Evolutionary conservation across 345 rosid genomes (phyloP), one percentile per base, ranked within the genome.

Genomic region (Citrus hindsii): DNA sequence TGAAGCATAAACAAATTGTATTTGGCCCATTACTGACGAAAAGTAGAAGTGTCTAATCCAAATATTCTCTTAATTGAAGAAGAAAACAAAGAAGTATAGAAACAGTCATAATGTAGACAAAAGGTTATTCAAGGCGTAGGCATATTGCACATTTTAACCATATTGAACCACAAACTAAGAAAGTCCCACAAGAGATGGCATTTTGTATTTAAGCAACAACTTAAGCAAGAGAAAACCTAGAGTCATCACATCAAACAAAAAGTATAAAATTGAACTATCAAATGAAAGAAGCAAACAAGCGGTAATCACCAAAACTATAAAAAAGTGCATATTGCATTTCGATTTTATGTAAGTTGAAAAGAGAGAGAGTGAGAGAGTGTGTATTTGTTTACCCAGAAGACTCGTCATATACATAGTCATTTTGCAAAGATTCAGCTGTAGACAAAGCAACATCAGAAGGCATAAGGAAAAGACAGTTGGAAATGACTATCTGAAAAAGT

Each of bases 331-430:
- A 33, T 27, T 24, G 19, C 37, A 40, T 60, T n/a, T 40, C 22
- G 4, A 42, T 4, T 24, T 74, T 40, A 61, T 7, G 4, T n/a
- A 60, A 73, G 35, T 22, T 27, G 2, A 6, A 42, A 40, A 42
- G 56, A n/a, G 53, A 71, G 80, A 3, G 65, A 65, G 10, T 0
- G 51, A n/a, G 53, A 71, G 80, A 3, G 65, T 65, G 10, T 1
- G 51, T 12, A 16, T 42, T 9, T 42, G 48, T 42, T 13, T 92
- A 94, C 99, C 99, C 98, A 75, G 98, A 90, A 75, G 91, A 82
- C 77, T 96, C 99, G 42, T 96, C 98, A 82, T 86, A 94, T 25
- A 89, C 91, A 69, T 90, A 96, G 84, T 93, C 98, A 84, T 79
- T 88, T 69, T 85, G 82, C 55, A 75, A 84, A 30, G 81, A 86